phyloP scores from a whole-genome alignment of 108 stramenopile species.

The Nitzschia inconspicua region DNA sequence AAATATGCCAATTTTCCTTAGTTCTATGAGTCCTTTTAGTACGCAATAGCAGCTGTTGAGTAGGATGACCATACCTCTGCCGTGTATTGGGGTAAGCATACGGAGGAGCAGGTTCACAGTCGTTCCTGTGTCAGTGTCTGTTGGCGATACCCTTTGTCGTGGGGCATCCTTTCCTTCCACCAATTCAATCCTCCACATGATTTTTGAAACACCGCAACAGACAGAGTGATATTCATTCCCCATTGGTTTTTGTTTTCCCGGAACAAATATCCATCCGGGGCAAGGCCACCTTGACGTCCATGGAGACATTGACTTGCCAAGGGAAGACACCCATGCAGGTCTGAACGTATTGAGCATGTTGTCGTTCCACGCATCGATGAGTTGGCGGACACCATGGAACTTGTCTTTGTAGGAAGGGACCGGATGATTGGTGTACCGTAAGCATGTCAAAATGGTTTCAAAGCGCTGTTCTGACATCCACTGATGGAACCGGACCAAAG shows the following conservation, averaged over 20 bases:
- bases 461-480: constrained; percentile 14
- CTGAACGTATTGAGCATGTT: constrained; percentile 17
- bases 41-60: constrained; percentile 43
- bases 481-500: constrained; percentile 5
- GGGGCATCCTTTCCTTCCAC: constrained; percentile 30
- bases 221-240: constrained; percentile 38
- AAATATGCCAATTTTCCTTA: no score
- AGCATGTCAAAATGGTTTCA: constrained; percentile 10
- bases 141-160: not conserved
- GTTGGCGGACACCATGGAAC: constrained; percentile 24
- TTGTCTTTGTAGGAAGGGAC: constrained; percentile 13
- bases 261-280: constrained; percentile 31
- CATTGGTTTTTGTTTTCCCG: constrained; percentile 32
- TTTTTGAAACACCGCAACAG: constrained; percentile 20
- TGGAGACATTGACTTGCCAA: constrained; percentile 28
- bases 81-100: constrained; percentile 14
- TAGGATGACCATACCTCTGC: constrained; percentile 19
- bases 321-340: constrained; percentile 19
- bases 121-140: constrained; percentile 7
- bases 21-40: no score
- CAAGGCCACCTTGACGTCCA: constrained; percentile 23
- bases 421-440: constrained; percentile 11
- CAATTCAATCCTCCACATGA: constrained; percentile 25
- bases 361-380: constrained; percentile 26
- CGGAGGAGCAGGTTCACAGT: constrained; percentile 20